A percentile compares a stretch with the other conserved stretches of the same genome.
Evolutionary conservation across 306 rosid genomes (phyloP).

Genomic region (Fagus sylvatica): DNA sequence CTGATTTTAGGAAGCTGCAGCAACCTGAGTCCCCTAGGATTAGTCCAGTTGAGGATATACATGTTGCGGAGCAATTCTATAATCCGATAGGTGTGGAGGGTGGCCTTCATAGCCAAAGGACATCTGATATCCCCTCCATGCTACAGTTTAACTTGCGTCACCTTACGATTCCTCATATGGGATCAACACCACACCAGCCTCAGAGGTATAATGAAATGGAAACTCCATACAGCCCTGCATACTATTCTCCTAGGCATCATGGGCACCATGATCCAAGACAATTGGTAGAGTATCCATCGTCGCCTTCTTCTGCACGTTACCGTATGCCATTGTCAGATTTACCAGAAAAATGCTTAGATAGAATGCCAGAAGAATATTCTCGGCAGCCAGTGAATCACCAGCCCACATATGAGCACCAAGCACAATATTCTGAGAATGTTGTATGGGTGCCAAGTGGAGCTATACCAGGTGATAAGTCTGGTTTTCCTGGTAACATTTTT

Average conservation of each 20-base stretch:
- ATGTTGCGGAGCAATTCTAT: slow-evolving; percentile 54
- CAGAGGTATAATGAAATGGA: slow-evolving; percentile 84
- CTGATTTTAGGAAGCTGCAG: slow-evolving; percentile 67
- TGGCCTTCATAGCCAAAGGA: slow-evolving; percentile 75
- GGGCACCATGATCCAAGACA: slow-evolving; percentile 67
- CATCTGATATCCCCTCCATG: slow-evolving; percentile 52
- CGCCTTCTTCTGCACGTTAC: slow-evolving; percentile 75
- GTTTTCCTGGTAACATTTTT: slow-evolving; percentile 67
- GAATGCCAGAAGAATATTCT: slow-evolving; percentile 75
- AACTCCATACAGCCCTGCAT: slow-evolving; percentile 84
- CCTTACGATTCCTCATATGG: slow-evolving; percentile 54
- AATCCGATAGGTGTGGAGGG: slow-evolving; percentile 60
- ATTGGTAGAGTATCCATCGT: slow-evolving; percentile 71
- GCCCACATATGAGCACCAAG: slow-evolving; percentile 68
- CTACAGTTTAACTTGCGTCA: slow-evolving; percentile 64
- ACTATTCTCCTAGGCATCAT: slow-evolving; percentile 86
- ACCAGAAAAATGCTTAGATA: slow-evolving; percentile 63
- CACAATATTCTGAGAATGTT: slow-evolving; percentile 74
- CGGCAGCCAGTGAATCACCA: slow-evolving; percentile 65
- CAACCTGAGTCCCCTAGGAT: slow-evolving; percentile 57
- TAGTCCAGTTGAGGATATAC: slow-evolving; percentile 60
- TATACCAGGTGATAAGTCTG: slow-evolving; percentile 58
- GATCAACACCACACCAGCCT: slow-evolving; percentile 65
- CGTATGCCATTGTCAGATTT: slow-evolving; percentile 61
- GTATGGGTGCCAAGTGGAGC: slow-evolving; percentile 64